phyloP scores from a whole-genome alignment of 2,329 filamentous ascomycete genomes.

The Tolypocladium tundrense region DNA sequence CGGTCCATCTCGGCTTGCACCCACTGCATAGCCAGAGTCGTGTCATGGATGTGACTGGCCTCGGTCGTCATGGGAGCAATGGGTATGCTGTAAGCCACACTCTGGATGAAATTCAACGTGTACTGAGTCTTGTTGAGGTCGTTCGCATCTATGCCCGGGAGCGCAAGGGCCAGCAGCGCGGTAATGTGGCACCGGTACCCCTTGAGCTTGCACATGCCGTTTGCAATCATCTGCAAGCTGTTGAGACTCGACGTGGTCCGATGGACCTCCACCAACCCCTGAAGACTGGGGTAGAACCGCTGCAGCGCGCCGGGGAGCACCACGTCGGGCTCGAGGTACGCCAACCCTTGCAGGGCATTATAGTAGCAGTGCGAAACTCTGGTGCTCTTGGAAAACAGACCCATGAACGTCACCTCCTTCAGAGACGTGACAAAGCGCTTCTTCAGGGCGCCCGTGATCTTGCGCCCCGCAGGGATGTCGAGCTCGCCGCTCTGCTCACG shows the following conservation, averaged over 20 bases:
- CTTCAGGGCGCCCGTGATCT: constrained; percentile 71
- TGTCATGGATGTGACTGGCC: constrained; percentile 58
- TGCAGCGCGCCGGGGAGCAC: constrained; percentile 90
- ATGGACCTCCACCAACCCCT: constrained; percentile 94
- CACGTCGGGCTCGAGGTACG: constrained; percentile 82
- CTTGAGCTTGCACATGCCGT: constrained; percentile 83
- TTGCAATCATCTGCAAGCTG: constrained; percentile 82
- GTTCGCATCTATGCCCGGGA: constrained; percentile 95
- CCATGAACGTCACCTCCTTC: constrained; percentile 94
- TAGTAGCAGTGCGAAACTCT: constrained; percentile 88
- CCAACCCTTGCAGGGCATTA: constrained; percentile 77
- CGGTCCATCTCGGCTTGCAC: constrained; percentile 89
- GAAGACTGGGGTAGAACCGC: constrained; percentile 91
- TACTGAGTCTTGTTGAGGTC: constrained; percentile 94
- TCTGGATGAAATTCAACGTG: constrained; percentile 89
- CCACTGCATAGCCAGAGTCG: constrained; percentile 78
- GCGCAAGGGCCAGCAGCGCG: constrained; percentile 77
- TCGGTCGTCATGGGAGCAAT: constrained; percentile 62
- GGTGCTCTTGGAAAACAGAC: constrained; percentile 90
- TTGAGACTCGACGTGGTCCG: constrained; percentile 89
- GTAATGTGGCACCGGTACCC: constrained; percentile 97
- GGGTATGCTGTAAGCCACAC: constrained; percentile 91
- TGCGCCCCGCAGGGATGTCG: constrained; percentile 70
- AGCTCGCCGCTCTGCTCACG: constrained; percentile 88
- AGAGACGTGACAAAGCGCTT: constrained; percentile 81